These are phyloP conservation scores for Astathelohania contejeani DNA, from an alignment of 371 early-diverging fungal genomes.

Conservation along the genomic window DNA sequence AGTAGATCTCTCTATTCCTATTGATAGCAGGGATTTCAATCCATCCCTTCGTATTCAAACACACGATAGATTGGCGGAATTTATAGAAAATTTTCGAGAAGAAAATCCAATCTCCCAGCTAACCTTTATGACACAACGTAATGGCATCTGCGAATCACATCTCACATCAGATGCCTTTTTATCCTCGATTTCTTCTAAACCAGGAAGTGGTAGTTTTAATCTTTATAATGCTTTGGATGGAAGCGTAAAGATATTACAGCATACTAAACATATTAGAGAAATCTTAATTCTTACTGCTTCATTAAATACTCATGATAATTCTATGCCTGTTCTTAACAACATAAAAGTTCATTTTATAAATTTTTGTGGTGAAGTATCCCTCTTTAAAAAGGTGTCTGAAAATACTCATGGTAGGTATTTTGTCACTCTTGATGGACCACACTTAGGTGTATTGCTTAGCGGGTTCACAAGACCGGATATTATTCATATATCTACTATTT, in stretches of 20 bases:
- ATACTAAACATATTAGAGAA: constrained; percentile 23
- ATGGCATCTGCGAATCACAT: background rate
- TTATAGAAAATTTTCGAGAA: constrained; percentile 13
- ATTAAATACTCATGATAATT: constrained; percentile 14
- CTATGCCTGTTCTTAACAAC: constrained; percentile 17
- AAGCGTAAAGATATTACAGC: constrained; percentile 14
- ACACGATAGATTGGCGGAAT: constrained; percentile 7
- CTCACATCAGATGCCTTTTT: background rate
- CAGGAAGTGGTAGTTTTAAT: constrained; percentile 34
- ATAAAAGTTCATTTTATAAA: constrained; percentile 42
- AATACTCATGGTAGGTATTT: constrained; percentile 37
- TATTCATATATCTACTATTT: constrained; percentile 12
- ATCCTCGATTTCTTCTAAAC: constrained; percentile 15
- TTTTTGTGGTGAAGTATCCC: constrained; percentile 42
- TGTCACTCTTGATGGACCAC: constrained; percentile 29
- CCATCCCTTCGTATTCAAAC: constrained; percentile 26
- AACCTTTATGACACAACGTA: constrained; percentile 25
- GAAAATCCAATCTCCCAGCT: constrained; percentile 38
- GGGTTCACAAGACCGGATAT: constrained; percentile 27
- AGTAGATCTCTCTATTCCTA: constrained; percentile 30
- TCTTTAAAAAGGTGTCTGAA: constrained; percentile 35
- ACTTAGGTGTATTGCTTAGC: constrained; percentile 28
- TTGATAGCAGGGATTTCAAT: constrained; percentile 36
- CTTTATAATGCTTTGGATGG: constrained; percentile 24
- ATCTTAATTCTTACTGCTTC: constrained; percentile 25